Evolutionary conservation across 1,284 basidiomycete species (phyloP), one percentile per base, ranked within the genome.

Genomic region (Peniophora sp.): DNA sequence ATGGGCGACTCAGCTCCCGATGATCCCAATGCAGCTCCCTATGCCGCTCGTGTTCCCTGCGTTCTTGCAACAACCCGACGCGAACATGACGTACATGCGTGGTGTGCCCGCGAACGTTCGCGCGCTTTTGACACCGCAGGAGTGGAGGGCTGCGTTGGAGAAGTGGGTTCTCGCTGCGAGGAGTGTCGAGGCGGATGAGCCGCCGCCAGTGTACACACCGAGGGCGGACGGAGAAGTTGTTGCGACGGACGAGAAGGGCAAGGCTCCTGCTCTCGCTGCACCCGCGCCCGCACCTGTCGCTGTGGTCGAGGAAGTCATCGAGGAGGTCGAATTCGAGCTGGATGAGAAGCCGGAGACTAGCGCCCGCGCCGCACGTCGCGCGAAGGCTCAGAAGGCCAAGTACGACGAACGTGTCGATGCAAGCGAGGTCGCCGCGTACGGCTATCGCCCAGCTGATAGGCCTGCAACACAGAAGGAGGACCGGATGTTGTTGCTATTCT

Each of bases 401-500:
- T 32, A 32, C 12, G 27, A 32, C 12, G 27, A 32, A 5, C 27
- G 27, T 12, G 27, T 32, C 27, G 27, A 32, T 32, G 78, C 79
- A 51, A 76, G 79, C 57, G 85, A 88, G 58, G 76, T 86, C 17
- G 74, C 86, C 52, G 71, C 82, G 34, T 87, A 76, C 61, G 75
- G 69, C 24, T 86, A 88, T 64, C 71, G 76, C 58, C 81, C 84
- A 37, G 64, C 68, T 55, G 27, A 5, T 32, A 72, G 72, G 45
- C 74, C 73, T 51, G 76, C 76, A 60, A 63, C 71, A 8, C 72
- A 85, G 71, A 88, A 88, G 71, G 92, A 90, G 67, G 93, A 97
- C 66, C 83, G 84, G 46, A 97, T 97, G 94, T 79, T 97, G 47
- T 68, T 94, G 48, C 69, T 91, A 51, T 97, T 97, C 76, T 97